Evolutionary conservation across 2,329 filamentous ascomycete genomes (phyloP).

Genomic region (Diaporthe aspalathi): DNA sequence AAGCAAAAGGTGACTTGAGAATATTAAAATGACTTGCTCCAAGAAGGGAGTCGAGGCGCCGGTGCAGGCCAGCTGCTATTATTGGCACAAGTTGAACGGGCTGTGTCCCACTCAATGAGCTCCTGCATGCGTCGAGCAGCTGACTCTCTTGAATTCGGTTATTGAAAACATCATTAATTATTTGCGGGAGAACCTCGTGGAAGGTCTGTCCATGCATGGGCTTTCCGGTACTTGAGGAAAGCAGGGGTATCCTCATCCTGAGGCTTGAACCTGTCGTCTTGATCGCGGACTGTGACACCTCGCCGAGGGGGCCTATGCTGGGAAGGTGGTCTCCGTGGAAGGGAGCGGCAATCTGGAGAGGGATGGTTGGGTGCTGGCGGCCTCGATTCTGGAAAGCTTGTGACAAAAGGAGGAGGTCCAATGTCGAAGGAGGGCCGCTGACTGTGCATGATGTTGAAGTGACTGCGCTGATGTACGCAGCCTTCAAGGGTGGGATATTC

Average conservation of each 20-base stretch:
- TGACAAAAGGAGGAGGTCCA: not conserved
- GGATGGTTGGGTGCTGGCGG: not conserved
- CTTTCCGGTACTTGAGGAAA: not conserved
- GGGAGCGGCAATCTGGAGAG: conserved; percentile 13
- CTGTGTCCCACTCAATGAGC: not conserved
- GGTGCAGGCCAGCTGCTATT: conserved; percentile 19
- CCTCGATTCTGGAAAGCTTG: conserved; percentile 7
- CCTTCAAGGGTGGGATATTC: not conserved
- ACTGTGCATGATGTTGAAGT: conserved; percentile 21
- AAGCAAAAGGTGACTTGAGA: not conserved
- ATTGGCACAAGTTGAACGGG: conserved; percentile 6
- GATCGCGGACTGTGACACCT: not conserved
- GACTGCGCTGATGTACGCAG: conserved; percentile 4
- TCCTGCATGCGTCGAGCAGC: not conserved
- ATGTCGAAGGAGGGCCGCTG: conserved; percentile 6
- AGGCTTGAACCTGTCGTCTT: not conserved
- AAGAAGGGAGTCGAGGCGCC: conserved; percentile 5
- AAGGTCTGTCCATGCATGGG: not conserved
- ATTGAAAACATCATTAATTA: conserved; percentile 9
- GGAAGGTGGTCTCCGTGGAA: not conserved
- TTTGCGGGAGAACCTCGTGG: not conserved
- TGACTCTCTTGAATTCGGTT: not conserved
- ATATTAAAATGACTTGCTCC: not conserved
- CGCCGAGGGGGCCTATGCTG: not conserved
- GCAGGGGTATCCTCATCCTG: not conserved